Conservation (phyloP, 192 early-diverging fungal species). For the Physocladia obscura region DNA sequence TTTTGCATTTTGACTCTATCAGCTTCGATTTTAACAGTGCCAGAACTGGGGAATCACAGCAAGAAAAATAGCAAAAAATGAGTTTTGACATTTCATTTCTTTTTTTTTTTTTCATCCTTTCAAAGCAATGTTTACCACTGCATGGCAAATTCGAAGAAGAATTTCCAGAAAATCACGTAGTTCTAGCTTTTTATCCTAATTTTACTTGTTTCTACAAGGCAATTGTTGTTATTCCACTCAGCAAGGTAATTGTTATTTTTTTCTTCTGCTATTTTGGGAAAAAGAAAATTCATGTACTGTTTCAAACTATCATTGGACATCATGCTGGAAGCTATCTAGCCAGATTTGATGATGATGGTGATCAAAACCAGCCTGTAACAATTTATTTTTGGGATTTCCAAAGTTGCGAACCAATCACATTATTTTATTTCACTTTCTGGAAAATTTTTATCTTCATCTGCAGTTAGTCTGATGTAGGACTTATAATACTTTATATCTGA, state of each 20-base stretch:
- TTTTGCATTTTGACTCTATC: too few species aligned
- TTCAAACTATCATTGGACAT: background rate
- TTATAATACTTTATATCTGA: too few species aligned
- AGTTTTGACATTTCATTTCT: too few species aligned
- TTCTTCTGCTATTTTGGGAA: background rate
- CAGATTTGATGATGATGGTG: slow-evolving; percentile 49
- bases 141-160: slow-evolving; percentile 9
- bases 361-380: slow-evolving; percentile 24
- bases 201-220: slow-evolving; percentile 52
- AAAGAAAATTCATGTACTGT: background rate
- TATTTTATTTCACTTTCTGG: too few species aligned
- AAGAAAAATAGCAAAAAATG: too few species aligned
- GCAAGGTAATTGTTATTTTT: slow-evolving; percentile 11
- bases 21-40: too few species aligned
- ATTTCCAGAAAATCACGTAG: slow-evolving; percentile 37
- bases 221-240: slow-evolving; percentile 31
- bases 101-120: too few species aligned
- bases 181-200: slow-evolving; percentile 47
- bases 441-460: too few species aligned
- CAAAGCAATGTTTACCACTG: background rate
- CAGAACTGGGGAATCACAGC: too few species aligned
- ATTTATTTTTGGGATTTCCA: slow-evolving; percentile 5
- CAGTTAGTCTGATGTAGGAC: too few species aligned
- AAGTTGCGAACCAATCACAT: too few species aligned
- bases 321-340: slow-evolving; percentile 28